These are phyloP conservation scores for Porodaedalea pini DNA, from an alignment of 1,284 basidiomycete species.

Conservation along the genomic window DNA sequence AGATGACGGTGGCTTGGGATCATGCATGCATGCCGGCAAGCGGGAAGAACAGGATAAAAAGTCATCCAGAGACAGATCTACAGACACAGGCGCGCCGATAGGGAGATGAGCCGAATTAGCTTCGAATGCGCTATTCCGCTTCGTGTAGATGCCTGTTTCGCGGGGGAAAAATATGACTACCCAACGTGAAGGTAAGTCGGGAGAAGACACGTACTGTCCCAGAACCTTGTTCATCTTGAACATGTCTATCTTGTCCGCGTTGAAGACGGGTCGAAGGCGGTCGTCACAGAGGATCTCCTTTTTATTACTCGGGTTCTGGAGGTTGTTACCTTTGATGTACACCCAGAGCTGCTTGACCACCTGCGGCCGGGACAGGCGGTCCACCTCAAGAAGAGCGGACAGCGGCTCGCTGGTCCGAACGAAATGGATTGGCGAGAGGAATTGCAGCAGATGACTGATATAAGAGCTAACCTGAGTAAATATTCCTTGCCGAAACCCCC, in stretches of 20 bases:
- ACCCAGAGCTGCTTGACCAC: conserved; percentile 85
- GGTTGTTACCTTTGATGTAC: conserved; percentile 73
- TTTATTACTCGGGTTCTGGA: conserved; percentile 80
- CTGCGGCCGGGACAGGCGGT: conserved; percentile 77
- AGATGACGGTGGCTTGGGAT: too few relatives aligned
- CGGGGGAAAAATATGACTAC: not conserved
- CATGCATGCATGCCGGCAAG: too few relatives aligned
- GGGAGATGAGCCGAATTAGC: not conserved
- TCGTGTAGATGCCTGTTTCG: conserved; percentile 30
- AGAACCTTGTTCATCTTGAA: conserved; percentile 84
- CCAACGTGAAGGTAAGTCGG: not conserved
- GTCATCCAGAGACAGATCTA: too few relatives aligned
- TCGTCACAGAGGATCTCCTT: conserved; percentile 81
- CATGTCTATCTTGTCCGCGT: conserved; percentile 77
- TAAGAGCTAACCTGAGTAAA: conserved; percentile 58
- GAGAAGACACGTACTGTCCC: conserved; percentile 54
- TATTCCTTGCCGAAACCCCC: conserved; percentile 80
- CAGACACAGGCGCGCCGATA: too few relatives aligned
- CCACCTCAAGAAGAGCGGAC: conserved; percentile 52
- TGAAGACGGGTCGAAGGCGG: conserved; percentile 65
- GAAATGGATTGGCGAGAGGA: conserved; percentile 10
- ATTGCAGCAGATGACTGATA: not conserved
- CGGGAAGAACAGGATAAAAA: too few relatives aligned
- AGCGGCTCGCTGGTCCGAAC: conserved; percentile 51
- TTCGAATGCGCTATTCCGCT: conserved; percentile 25